Evolutionary conservation across 2,329 filamentous ascomycete species (phyloP).

Genomic region (Fusarium veterinarium): DNA sequence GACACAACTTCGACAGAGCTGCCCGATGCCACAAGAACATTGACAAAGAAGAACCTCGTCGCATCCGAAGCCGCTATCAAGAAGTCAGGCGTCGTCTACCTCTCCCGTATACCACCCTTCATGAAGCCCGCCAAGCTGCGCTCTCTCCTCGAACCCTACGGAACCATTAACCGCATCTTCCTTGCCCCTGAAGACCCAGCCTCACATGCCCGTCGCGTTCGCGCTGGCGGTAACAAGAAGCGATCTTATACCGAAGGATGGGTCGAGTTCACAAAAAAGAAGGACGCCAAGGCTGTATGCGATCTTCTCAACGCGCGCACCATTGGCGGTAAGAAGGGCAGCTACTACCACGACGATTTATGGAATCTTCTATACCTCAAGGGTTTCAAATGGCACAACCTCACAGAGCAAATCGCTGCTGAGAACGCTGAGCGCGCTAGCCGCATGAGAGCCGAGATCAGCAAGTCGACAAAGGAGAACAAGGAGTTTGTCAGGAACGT

Average conservation of each 20-base stretch:
- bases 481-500: conserved; percentile 84
- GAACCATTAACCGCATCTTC: conserved; percentile 81
- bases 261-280: conserved; percentile 84
- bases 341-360: conserved; percentile 86
- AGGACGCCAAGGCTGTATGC: conserved; percentile 80
- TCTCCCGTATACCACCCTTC: conserved; percentile 86
- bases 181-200: conserved; percentile 79
- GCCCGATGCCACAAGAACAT: conserved; percentile 63
- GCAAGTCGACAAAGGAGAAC: conserved; percentile 80
- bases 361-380: conserved; percentile 87
- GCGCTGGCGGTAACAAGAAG: conserved; percentile 84
- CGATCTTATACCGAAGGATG: conserved; percentile 85
- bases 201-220: conserved; percentile 73
- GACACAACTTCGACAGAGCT: conserved; percentile 51
- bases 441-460: conserved; percentile 81
- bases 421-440: conserved; percentile 84
- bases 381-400: conserved; percentile 83
- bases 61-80: conserved; percentile 72
- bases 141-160: conserved; percentile 79
- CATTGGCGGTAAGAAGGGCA: conserved; percentile 86
- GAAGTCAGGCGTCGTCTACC: conserved; percentile 83
- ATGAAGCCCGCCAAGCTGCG: conserved; percentile 87
- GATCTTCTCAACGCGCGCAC: conserved; percentile 81
- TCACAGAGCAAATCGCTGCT: conserved; percentile 81
- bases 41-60: conserved; percentile 76